Base-by-base conservation (phyloP, 2,329 filamentous ascomycete genomes). In the Neofusicoccum parvum region DNA sequence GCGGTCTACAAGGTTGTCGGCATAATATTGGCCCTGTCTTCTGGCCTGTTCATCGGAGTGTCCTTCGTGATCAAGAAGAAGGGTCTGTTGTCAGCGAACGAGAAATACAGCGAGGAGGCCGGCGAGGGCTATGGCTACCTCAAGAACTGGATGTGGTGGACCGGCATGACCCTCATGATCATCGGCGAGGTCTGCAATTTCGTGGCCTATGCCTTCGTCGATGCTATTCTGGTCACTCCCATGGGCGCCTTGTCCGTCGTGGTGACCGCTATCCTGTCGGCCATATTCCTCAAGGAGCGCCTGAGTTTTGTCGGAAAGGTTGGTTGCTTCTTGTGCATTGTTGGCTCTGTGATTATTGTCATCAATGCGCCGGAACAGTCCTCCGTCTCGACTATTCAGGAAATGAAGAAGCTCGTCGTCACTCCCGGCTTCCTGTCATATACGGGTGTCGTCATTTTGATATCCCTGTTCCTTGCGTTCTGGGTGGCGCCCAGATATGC, bases 71-170 rank as follows among this genome's bases (percentile, higher is more conserved):
- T 99, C 74, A 98, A 98, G 80, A 99, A 99, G 81, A 85, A 92
- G 67, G 95, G 95, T 4, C 80, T 99, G 71, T 84, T 99, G 68
- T 93, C 88, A 76, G 94, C 95, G 59, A 99, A 98, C 79, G 88
- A 92, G 72, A 98, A 98, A 78, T 98, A 98, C 82, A 91, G 96
- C 68, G 93, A 98, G 80, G 92, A 92, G 70, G 94, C 95, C 0
- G 95, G 95, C 67, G 94, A 98, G 79, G 95, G 95, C 65, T 98
- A 98, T 77, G 94, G 94, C 68, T 99, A 98, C 77, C 87, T 99
- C 72, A 97, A 96, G 81, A 98, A 98, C 74, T 83, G 83, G 20
- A 97, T 87, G 82, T 99, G 95, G 95, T 99, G 95, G 95, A 79
- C 82, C 1, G 95, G 95, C 71, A 98, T 99, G 95, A 93, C 83